Evolutionary conservation across 805 yeast species (phyloP).

Genomic region (Yarrowia sp.): DNA sequence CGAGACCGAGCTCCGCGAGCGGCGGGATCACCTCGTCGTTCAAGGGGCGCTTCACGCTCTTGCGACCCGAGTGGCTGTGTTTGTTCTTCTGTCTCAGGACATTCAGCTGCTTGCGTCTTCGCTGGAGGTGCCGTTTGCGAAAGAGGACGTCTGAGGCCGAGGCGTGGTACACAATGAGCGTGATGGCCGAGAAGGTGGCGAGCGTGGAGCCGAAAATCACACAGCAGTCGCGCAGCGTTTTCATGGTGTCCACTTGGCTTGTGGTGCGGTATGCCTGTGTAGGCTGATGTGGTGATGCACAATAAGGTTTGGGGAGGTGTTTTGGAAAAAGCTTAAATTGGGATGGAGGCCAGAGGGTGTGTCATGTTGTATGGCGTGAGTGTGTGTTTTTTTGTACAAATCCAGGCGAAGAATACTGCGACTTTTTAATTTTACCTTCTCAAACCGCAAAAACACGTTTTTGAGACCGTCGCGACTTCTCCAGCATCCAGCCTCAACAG

Average conservation of each 20-base stretch:
- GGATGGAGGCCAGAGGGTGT: too few relatives aligned
- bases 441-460: too few relatives aligned
- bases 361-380: too few relatives aligned
- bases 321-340: background rate
- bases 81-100: background rate
- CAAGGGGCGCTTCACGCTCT: background rate
- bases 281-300: background rate
- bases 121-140: background rate
- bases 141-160: background rate
- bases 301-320: too few relatives aligned
- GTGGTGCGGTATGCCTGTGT: background rate
- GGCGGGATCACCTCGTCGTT: background rate
- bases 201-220: conserved; percentile 13
- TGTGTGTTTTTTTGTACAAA: too few relatives aligned
- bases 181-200: conserved; percentile 12
- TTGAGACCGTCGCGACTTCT: too few relatives aligned
- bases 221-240: background rate
- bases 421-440: too few relatives aligned
- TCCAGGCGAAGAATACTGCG: too few relatives aligned
- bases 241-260: background rate
- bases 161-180: conserved; percentile 14
- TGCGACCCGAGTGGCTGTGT: background rate
- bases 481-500: too few relatives aligned
- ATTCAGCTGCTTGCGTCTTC: background rate
- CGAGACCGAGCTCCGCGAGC: background rate